A percentile compares a stretch with the other conserved stretches of the same genome.
Conservation (phyloP, 2,329 filamentous ascomycete genomes). For the Aspergillus ruber region DNA sequence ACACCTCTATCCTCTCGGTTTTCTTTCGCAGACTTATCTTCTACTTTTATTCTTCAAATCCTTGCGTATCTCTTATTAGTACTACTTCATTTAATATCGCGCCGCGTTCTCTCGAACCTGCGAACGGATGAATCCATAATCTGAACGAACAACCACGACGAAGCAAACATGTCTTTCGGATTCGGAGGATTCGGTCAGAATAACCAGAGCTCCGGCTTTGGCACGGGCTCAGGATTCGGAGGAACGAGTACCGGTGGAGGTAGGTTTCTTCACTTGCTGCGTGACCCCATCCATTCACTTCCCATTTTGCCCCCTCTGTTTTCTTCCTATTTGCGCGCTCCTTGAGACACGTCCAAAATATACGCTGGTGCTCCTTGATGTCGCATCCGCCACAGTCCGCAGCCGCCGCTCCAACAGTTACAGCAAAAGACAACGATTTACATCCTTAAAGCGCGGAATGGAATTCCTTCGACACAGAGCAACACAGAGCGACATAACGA, state of each 20-base stretch:
- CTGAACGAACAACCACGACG: constrained; percentile 14
- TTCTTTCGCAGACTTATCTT: background rate
- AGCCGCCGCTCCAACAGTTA: constrained; percentile 7
- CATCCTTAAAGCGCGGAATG: constrained; percentile 11
- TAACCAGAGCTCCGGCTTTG: constrained; percentile 42
- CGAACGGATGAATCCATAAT: constrained; percentile 26
- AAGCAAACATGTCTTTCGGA: constrained; percentile 35
- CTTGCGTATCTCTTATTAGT: background rate
- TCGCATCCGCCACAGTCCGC: constrained; percentile 17
- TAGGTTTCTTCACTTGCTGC: constrained; percentile 20
- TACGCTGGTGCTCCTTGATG: constrained; percentile 23
- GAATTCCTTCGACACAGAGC: constrained; percentile 18
- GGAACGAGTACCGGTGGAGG: constrained; percentile 29
- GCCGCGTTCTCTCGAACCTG: constrained; percentile 1
- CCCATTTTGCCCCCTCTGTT: constrained; percentile 1
- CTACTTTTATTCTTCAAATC: background rate
- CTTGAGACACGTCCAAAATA: background rate
- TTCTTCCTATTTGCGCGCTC: constrained; percentile 3
- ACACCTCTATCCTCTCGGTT: background rate
- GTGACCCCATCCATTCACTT: constrained; percentile 5
- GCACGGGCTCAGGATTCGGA: constrained; percentile 31
- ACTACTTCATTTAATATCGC: background rate
- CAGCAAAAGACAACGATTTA: constrained; percentile 5
- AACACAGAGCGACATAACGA: constrained; percentile 15
- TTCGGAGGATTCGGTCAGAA: constrained; percentile 56